These are phyloP conservation scores for Tetrahymena malaccensis DNA, from an alignment of 73 alveolate genomes.

Conservation along the genomic window DNA sequence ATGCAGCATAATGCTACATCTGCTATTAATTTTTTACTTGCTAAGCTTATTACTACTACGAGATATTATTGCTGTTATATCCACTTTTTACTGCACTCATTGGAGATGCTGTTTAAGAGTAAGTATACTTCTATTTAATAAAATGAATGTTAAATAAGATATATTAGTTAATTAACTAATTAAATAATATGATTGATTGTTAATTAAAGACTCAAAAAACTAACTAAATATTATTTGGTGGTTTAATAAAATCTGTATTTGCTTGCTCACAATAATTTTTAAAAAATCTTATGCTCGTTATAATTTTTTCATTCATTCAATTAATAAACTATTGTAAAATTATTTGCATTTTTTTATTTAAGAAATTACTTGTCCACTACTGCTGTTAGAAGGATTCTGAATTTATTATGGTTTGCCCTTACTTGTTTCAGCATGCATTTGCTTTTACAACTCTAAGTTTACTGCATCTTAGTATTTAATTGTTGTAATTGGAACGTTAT, in stretches of 20 bases:
- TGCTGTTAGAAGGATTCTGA: neutral
- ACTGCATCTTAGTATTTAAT: neutral
- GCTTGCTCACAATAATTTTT: neutral
- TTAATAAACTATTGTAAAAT: too few relatives aligned
- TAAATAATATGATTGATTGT: neutral
- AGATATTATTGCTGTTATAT: neutral
- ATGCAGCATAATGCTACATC: neutral
- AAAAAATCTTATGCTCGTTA: neutral
- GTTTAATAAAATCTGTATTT: neutral
- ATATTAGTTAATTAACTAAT: too few relatives aligned
- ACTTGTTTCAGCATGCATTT: neutral
- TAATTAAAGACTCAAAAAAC: neutral
- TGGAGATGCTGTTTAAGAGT: neutral
- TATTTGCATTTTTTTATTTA: neutral
- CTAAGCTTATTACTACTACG: neutral
- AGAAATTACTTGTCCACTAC: neutral
- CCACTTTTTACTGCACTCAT: neutral
- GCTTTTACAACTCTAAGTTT: neutral
- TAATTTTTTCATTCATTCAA: too few relatives aligned
- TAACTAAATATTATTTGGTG: too few relatives aligned
- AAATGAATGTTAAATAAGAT: neutral
- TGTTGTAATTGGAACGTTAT: neutral
- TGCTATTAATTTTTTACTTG: neutral
- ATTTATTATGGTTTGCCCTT: neutral
- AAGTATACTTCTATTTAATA: neutral